Base-by-base conservation (phyloP, 1,284 basidiomycete species). In the Pascua guehoae region DNA sequence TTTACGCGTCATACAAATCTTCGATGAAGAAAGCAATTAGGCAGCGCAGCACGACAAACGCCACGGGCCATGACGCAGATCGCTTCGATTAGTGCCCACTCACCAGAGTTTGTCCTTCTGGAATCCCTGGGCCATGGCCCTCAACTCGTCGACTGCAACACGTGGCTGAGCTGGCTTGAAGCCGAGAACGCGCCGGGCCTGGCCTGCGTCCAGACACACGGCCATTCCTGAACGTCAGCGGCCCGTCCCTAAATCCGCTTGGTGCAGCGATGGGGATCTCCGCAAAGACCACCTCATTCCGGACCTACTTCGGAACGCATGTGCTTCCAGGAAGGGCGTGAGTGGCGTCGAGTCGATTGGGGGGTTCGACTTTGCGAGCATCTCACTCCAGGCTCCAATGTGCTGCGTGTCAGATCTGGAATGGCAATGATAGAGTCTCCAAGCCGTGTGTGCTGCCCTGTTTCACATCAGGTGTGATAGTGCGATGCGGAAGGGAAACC, bases 361-460 rank as follows among this genome's bases (percentile, higher is more conserved):
- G 42, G 89, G 89, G 49, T 84, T 81, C 15, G 89, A 88, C 49
- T 79, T 82, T 16, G 80, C 79, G 58, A 91, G 81, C 88, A 95
- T 91, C 65, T 88, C 82, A 1, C 85, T 87, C 91, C 91, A 95
- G 7, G 84, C 86, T 60, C 84, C 81, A 45, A 92, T 87, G 70
- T 94, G 91, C 65, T 72, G 56, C 8, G 48, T 32, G 47, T 50
- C 24, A 45, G 49, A 32, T 32, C 24, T 32, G 24, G 24, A 32
- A 32, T 7, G 24, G 24, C n/a, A 32, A 7, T 7, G 24, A 32
- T 32, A 32, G 24, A 32, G 24, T 4, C 24, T 32, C 24, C 7
- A 7, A 7, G 24, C 7, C 24, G 24, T 32, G 24, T 32, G 24
- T 32, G n/a, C n/a, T 44, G 24, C 24, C 24, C 24, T 7, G 24